phyloP scores from a whole-genome alignment of 371 early-diverging fungal species.

The Mucor saturninus region DNA sequence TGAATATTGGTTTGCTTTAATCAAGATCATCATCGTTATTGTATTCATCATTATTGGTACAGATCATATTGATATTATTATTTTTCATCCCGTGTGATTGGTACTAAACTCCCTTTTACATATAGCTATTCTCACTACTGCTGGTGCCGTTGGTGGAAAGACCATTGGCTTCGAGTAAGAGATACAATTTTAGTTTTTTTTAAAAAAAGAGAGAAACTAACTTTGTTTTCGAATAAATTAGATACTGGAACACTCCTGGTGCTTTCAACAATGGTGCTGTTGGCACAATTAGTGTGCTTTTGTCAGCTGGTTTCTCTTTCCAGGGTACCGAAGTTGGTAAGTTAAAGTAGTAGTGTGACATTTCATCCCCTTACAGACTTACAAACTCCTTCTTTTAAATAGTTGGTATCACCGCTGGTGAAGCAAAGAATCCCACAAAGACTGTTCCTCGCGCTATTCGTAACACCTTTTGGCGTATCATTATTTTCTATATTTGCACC shows the following conservation, averaged over 20 bases:
- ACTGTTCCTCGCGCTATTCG: conserved; percentile 74
- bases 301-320: conserved; percentile 82
- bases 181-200: neutral
- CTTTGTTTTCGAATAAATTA: neutral
- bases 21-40: conserved; percentile 72
- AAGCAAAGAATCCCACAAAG: conserved; percentile 72
- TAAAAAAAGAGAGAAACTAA: neutral
- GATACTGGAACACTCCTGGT: conserved; percentile 74
- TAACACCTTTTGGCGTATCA: conserved; percentile 77
- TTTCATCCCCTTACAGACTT: neutral
- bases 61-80: neutral
- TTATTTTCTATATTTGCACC: conserved; percentile 69
- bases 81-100: conserved; percentile 35
- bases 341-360: neutral
- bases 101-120: neutral
- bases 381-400: conserved; percentile 18
- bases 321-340: conserved; percentile 79
- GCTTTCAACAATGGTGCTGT: conserved; percentile 79
- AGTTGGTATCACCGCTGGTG: conserved; percentile 78
- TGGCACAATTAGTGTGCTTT: conserved; percentile 70
- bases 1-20: conserved; percentile 78
- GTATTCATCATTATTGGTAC: conserved; percentile 66
- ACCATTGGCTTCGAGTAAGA: conserved; percentile 55
- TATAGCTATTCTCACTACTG: conserved; percentile 54
- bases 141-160: conserved; percentile 68